These are phyloP conservation scores for Leccinum uliginosum DNA, from an alignment of 768 basidiomycete species.

Conservation along the genomic window DNA sequence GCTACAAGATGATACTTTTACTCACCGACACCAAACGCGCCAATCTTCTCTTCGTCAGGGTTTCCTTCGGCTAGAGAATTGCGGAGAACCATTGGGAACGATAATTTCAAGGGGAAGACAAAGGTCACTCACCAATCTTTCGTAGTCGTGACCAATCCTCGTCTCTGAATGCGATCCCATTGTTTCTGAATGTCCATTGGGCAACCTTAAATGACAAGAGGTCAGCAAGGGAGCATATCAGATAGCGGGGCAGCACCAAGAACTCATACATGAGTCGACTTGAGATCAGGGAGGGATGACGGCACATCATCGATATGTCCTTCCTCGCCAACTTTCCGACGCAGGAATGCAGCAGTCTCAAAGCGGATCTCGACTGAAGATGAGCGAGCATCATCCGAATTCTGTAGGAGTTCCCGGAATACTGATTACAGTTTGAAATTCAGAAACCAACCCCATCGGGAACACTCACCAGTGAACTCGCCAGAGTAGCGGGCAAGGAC, in stretches of 20 bases:
- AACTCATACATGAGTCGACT: conserved; percentile 47
- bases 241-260: conserved; percentile 10
- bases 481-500: conserved; percentile 94
- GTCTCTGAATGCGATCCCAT: conserved; percentile 73
- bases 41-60: conserved; percentile 24
- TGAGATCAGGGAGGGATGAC: conserved; percentile 54
- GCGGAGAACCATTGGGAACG: neutral
- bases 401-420: conserved; percentile 86
- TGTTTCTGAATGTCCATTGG: conserved; percentile 85
- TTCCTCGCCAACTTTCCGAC: conserved; percentile 15
- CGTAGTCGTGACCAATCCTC: conserved; percentile 16
- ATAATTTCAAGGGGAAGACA: neutral
- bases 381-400: conserved; percentile 88
- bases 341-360: conserved; percentile 53
- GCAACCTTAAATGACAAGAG: conserved; percentile 45
- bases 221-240: neutral
- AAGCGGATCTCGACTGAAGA: conserved; percentile 75
- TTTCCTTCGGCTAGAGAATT: conserved; percentile 19
- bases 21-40: conserved; percentile 25
- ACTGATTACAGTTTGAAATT: conserved; percentile 30
- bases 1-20: neutral
- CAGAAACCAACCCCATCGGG: neutral
- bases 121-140: conserved; percentile 11
- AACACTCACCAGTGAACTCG: conserved; percentile 69
- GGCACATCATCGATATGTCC: conserved; percentile 2